Conservation (phyloP, 345 rosid species). For the Cardamine chenopodiifolia region DNA sequence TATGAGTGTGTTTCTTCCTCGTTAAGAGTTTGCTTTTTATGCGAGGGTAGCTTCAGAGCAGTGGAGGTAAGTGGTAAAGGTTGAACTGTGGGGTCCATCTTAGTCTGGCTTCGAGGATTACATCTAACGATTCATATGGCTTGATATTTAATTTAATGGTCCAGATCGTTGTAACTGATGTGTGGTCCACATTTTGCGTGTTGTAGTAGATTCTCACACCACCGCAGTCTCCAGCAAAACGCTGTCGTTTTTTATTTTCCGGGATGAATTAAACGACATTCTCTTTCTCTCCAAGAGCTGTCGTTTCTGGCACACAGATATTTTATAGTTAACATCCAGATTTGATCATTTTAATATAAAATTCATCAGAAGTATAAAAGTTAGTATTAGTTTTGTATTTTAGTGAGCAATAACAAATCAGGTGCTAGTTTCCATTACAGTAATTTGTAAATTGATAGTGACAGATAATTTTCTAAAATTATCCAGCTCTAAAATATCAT, state of each 20-base stretch:
- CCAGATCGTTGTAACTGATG: constrained; percentile 1
- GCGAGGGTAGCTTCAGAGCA: constrained; percentile 10
- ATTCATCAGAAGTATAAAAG: background rate
- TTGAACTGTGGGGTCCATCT: constrained; percentile 33
- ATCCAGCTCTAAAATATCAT: background rate
- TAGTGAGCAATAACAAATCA: background rate
- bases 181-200: constrained; percentile 16
- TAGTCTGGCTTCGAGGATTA: constrained; percentile 20
- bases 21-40: constrained; percentile 39
- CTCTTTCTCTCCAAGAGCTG: background rate
- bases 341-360: background rate
- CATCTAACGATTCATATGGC: constrained; percentile 25
- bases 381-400: background rate
- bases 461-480: constrained; percentile 9
- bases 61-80: constrained; percentile 35
- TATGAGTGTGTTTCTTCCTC: constrained; percentile 41
- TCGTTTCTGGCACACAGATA: background rate
- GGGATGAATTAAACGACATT: constrained; percentile 27
- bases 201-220: constrained; percentile 7
- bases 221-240: background rate
- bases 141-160: constrained; percentile 22
- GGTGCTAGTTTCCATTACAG: background rate
- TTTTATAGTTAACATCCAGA: constrained; percentile 4
- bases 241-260: background rate
- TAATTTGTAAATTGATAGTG: background rate